Percentiles rank a stretch among this genome's conserved stretches.
Evolutionary conservation across 805 yeast genomes (phyloP).

Genomic region (Metschnikowia amazonensis): DNA sequence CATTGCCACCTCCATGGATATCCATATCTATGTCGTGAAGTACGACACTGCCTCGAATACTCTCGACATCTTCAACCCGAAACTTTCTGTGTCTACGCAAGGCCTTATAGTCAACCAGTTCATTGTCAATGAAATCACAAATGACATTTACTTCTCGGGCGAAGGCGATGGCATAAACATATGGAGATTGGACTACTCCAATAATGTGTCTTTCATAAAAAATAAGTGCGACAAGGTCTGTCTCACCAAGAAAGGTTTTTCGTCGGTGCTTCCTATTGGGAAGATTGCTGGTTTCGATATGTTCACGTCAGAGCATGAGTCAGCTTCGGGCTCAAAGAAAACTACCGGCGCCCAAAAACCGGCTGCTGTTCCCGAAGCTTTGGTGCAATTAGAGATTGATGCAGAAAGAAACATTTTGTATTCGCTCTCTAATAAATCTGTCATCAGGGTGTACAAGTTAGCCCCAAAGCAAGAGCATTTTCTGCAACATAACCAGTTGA

Average conservation of each 20-base stretch:
- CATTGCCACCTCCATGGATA: slow-evolving; percentile 74
- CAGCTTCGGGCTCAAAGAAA: slow-evolving; percentile 14
- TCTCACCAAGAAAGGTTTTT: slow-evolving; percentile 60
- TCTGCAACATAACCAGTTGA: slow-evolving; percentile 34
- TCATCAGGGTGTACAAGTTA: slow-evolving; percentile 74
- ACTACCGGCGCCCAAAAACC: slow-evolving; percentile 7
- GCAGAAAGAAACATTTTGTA: slow-evolving; percentile 73
- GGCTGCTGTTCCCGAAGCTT: slow-evolving; percentile 45
- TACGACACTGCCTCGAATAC: slow-evolving; percentile 41
- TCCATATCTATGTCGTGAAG: slow-evolving; percentile 73
- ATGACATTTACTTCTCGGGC: slow-evolving; percentile 84
- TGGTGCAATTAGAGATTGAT: slow-evolving; percentile 69
- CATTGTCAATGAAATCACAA: slow-evolving; percentile 54
- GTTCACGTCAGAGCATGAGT: slow-evolving; percentile 23
- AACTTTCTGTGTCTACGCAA: slow-evolving; percentile 71
- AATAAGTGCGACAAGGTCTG: slow-evolving; percentile 81
- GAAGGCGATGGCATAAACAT: slow-evolving; percentile 69
- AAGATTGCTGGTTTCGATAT: slow-evolving; percentile 33
- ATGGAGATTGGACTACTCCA: slow-evolving; percentile 85
- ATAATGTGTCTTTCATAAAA: slow-evolving; percentile 81
- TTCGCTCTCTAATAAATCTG: slow-evolving; percentile 75
- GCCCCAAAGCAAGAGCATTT: slow-evolving; percentile 40
- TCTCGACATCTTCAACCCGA: slow-evolving; percentile 75
- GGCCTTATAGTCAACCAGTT: slow-evolving; percentile 72
- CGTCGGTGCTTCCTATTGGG: slow-evolving; percentile 35